These are phyloP conservation scores for Neocallimastix lanati DNA, from an alignment of 192 early-diverging fungal genomes.

Conservation along the genomic window DNA sequence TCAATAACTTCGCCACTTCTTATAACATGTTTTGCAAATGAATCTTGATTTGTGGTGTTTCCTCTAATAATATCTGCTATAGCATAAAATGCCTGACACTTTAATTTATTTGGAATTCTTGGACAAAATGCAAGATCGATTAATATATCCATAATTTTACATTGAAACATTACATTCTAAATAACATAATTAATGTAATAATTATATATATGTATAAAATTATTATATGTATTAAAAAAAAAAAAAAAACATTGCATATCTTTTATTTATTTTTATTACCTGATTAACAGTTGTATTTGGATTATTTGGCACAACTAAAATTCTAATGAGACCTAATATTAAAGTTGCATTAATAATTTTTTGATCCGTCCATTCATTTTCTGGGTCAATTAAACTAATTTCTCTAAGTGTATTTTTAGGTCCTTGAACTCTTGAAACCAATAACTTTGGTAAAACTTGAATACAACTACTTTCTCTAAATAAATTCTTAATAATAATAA, in stretches of 20 bases:
- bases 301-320: conserved; percentile 74
- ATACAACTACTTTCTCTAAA: conserved; percentile 94
- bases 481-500: conserved; percentile 40
- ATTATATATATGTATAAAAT: not conserved
- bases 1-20: not conserved
- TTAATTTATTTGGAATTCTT: conserved; percentile 56
- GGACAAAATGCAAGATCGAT: conserved; percentile 59
- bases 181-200: not conserved
- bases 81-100: conserved; percentile 54
- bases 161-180: conserved; percentile 64
- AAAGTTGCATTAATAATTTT: conserved; percentile 72
- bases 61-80: conserved; percentile 66
- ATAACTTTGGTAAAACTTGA: conserved; percentile 62
- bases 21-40: conserved; percentile 53
- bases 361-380: conserved; percentile 51
- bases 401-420: conserved; percentile 15
- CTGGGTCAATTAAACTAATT: not conserved
- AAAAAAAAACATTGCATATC: no score
- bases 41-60: conserved; percentile 55
- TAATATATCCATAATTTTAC: conserved; percentile 57
- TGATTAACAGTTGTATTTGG: conserved; percentile 78
- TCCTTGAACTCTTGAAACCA: conserved; percentile 28
- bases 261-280: conserved; percentile 16
- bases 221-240: not conserved
- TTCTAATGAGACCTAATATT: conserved; percentile 72